Base-by-base conservation (phyloP, 2,329 filamentous ascomycete species). In the Fusarium haematococcum region DNA sequence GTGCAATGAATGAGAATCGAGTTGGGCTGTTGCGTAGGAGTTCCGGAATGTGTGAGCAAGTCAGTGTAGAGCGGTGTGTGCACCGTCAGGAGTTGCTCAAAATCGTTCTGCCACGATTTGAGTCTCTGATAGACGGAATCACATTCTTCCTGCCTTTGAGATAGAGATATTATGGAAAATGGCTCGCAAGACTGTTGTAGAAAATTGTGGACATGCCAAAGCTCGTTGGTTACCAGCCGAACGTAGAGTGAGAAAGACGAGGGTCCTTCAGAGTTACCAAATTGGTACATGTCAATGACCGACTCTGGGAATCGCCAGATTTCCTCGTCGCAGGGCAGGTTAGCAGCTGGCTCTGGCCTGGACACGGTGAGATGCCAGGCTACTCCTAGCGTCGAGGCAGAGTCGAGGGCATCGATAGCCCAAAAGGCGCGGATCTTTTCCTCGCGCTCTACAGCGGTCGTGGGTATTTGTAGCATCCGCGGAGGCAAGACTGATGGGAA, bases 391-490 rank as follows among this genome's bases (percentile, higher is more conserved):
- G 62, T 66, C 0, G 63, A 62, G 8, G 63, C 56, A 14, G 67
- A 69, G 39, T 69, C 63, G 23, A 69, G 63, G 2, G 67, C 67
- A 1, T 69, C 67, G 45, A 59, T 66, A 6, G 63, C 67, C 67
- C 67, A 69, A 14, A 69, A 69, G 13, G 67, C 67, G 0, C 67
- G 67, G 6, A 66, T 69, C 37, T 69, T 69, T 25, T 69, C 67
- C 23, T 69, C 67, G 2, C 67, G 45, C 4, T 69, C 67, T 1
- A 69, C 67, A 1, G 63, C 56, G 1, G 56, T 69, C 4, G 57
- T 45, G 0, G 67, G 67, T 3, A 62, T 54, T 3, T 30, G 41
- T 0, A 69, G 39, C 67, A 69, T 69, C 10, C 67, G 54, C 9
- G 67, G 67, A 3, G 67, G 67, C 3, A 66, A 14, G 5, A 66